Conservation (phyloP, 495 filamentous ascomycete genomes). For the Trichoderma erinaceum region DNA sequence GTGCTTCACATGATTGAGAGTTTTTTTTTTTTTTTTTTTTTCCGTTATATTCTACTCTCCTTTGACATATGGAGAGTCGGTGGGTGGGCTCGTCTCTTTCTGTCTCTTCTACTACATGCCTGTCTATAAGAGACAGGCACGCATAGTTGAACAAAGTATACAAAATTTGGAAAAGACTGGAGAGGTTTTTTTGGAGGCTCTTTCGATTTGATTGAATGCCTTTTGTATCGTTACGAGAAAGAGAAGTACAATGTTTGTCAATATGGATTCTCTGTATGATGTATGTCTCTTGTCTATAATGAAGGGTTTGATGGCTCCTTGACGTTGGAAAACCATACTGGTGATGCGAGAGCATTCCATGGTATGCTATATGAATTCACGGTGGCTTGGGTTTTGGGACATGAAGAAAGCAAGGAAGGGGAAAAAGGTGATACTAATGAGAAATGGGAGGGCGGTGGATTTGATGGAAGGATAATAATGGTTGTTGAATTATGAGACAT, state of each 20-base stretch:
- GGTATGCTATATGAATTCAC: neutral
- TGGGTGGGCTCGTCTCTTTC: neutral
- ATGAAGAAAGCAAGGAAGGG: no score
- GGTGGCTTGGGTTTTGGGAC: no score
- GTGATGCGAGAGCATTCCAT: neutral
- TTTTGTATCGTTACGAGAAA: no score
- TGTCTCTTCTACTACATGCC: neutral
- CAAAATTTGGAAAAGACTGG: neutral
- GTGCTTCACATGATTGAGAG: neutral
- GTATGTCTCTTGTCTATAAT: conserved; percentile 12
- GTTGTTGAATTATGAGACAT: no score
- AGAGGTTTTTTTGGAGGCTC: neutral
- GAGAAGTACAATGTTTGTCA: neutral
- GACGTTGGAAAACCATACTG: neutral
- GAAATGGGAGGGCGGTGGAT: no score
- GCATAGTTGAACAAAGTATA: neutral
- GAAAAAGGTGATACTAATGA: no score
- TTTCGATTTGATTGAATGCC: neutral
- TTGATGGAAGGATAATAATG: no score
- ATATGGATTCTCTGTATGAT: conserved; percentile 9
- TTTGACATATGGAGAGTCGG: neutral
- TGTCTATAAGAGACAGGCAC: no score
- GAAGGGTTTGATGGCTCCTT: conserved; percentile 2
- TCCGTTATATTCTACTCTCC: neutral
- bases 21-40: neutral